Percentiles rank a stretch among this genome's conserved stretches.
These are phyloP conservation scores for Salix caprea DNA, from an alignment of 345 rosid species.

Conservation along the genomic window DNA sequence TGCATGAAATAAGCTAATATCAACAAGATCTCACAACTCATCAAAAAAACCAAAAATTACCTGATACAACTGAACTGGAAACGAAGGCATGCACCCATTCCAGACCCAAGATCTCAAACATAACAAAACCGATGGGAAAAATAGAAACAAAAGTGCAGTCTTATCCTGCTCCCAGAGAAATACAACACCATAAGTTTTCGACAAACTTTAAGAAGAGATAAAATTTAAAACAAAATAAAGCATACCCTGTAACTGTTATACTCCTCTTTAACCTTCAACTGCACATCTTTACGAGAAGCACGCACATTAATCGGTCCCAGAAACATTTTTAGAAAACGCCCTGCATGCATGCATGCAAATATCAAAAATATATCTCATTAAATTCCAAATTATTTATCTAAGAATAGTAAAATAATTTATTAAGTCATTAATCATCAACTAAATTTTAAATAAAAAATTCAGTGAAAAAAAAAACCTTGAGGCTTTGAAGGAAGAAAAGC, in stretches of 20 bases:
- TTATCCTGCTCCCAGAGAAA: conserved; percentile 62
- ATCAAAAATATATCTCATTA: not conserved
- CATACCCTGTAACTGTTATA: conserved; percentile 86
- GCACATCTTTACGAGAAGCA: conserved; percentile 78
- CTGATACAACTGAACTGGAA: conserved; percentile 95
- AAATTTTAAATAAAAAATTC: not conserved
- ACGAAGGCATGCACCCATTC: conserved; percentile 89
- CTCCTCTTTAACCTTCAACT: conserved; percentile 93
- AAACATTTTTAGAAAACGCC: conserved; percentile 68
- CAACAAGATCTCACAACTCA: not conserved
- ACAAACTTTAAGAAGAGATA: not conserved
- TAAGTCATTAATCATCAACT: not conserved
- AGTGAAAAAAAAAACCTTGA: conserved; percentile 40
- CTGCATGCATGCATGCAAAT: conserved; percentile 28
- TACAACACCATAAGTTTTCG: not conserved
- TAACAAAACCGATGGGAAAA: conserved; percentile 76
- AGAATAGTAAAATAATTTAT: not conserved
- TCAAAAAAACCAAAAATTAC: conserved; percentile 23
- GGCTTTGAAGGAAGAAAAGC: conserved; percentile 67
- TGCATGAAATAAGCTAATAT: not conserved
- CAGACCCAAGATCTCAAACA: conserved; percentile 73
- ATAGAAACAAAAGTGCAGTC: conserved; percentile 88
- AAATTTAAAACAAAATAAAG: not conserved
- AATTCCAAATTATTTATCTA: not conserved
- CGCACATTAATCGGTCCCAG: conserved; percentile 93